Evolutionary conservation across 352 stramenopile genomes (phyloP).

Genomic region (Phytophthora syringae): DNA sequence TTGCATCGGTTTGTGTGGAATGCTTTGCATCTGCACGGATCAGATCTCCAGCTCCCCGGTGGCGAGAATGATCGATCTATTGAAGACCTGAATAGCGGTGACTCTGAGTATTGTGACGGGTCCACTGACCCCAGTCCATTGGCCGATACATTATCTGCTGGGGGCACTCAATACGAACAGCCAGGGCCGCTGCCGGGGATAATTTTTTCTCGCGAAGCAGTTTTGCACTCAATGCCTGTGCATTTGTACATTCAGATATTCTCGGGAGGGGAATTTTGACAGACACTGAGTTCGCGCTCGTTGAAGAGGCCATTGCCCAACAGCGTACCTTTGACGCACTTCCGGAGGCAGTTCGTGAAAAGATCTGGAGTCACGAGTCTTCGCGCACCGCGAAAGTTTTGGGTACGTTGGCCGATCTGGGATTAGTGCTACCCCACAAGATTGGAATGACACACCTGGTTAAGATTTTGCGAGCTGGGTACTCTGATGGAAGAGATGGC

Average conservation of each 20-base stretch:
- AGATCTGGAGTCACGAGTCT: conserved; percentile 79
- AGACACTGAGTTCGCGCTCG: conserved; percentile 52
- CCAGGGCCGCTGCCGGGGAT: conserved; percentile 37
- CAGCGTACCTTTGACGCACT: conserved; percentile 54
- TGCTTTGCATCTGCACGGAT: conserved; percentile 57
- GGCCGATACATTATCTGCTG: background rate
- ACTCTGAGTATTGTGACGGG: conserved; percentile 6
- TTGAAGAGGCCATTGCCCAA: conserved; percentile 64
- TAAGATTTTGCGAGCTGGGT: conserved; percentile 70
- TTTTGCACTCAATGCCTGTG: conserved; percentile 82
- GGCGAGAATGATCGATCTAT: conserved; percentile 51
- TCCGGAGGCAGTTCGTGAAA: conserved; percentile 48
- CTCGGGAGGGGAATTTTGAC: conserved; percentile 70
- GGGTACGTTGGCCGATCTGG: conserved; percentile 70
- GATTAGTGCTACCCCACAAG: conserved; percentile 75
- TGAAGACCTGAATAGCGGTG: conserved; percentile 41
- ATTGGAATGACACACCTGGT: conserved; percentile 85
- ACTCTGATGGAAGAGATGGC: conserved; percentile 72
- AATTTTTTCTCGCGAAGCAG: conserved; percentile 77
- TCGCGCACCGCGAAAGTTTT: conserved; percentile 75
- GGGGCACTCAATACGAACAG: background rate
- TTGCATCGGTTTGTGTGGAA: conserved; percentile 80
- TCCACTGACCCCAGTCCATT: background rate
- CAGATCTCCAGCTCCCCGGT: conserved; percentile 42
- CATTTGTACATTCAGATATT: conserved; percentile 84